These are phyloP conservation scores for Xenoacremonium recifei DNA, from an alignment of 2,329 filamentous ascomycete species.

Conservation along the genomic window DNA sequence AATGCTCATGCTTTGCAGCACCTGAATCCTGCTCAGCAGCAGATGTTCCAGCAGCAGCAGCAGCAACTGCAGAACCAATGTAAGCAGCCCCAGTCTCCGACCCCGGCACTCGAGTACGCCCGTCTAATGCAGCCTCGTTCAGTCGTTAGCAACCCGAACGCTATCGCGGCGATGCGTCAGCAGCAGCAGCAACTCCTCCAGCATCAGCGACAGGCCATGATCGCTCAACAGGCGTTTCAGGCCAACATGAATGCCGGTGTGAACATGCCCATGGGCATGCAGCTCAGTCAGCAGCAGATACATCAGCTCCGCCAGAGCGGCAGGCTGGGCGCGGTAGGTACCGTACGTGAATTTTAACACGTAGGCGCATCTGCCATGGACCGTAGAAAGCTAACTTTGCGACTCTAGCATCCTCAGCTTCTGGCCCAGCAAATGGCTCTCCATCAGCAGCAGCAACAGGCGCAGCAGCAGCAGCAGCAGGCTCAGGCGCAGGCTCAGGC, in stretches of 20 bases:
- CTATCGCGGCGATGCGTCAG: conserved; percentile 47
- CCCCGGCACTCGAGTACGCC: neutral
- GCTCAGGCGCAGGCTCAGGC: conserved; percentile 35
- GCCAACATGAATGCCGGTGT: conserved; percentile 48
- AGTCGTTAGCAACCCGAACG: conserved; percentile 34
- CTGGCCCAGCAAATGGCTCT: conserved; percentile 25
- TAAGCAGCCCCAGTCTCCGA: conserved; percentile 18
- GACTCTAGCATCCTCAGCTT: conserved; percentile 30
- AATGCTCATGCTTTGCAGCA: conserved; percentile 73
- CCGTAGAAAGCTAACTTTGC: too few relatives aligned
- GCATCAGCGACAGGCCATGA: conserved; percentile 54
- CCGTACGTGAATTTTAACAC: neutral
- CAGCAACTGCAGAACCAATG: conserved; percentile 37
- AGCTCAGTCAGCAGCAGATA: conserved; percentile 51
- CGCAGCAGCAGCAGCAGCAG: conserved; percentile 27
- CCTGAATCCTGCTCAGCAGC: conserved; percentile 59
- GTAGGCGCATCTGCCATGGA: too few relatives aligned
- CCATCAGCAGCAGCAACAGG: conserved; percentile 15
- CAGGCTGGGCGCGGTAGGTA: conserved; percentile 41
- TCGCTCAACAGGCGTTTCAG: conserved; percentile 55
- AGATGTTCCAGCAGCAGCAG: conserved; percentile 57
- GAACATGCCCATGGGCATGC: conserved; percentile 53
- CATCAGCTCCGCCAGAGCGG: conserved; percentile 46
- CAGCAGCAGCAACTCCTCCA: conserved; percentile 58
- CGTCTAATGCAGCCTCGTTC: neutral